These are phyloP conservation scores for Niebla homalea DNA, from an alignment of 495 filamentous ascomycete genomes.

Conservation along the genomic window DNA sequence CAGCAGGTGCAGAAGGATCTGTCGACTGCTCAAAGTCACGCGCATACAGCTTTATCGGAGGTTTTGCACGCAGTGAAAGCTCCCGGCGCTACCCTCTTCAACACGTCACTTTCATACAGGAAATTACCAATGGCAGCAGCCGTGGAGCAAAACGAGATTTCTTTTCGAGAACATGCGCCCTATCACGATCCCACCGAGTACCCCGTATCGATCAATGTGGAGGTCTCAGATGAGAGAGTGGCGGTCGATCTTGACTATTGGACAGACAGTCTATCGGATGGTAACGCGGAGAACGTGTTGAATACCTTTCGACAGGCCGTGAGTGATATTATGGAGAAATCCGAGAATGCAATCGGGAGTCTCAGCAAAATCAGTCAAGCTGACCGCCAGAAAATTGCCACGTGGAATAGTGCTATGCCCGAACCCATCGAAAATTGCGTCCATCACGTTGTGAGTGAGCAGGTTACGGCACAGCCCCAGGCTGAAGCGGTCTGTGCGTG, in stretches of 20 bases:
- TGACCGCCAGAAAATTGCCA: slow-evolving; percentile 26
- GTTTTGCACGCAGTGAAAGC: slow-evolving; percentile 36
- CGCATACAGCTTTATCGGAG: slow-evolving; percentile 38
- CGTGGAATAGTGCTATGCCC: slow-evolving; percentile 33
- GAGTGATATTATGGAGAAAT: slow-evolving; percentile 27
- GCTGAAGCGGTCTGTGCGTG: slow-evolving; percentile 31
- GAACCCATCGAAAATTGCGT: slow-evolving; percentile 26
- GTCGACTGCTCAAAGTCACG: slow-evolving; percentile 33
- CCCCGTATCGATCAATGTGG: slow-evolving; percentile 40
- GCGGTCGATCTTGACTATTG: slow-evolving; percentile 44
- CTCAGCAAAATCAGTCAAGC: slow-evolving; percentile 27
- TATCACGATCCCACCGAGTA: slow-evolving; percentile 47
- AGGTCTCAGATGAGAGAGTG: slow-evolving; percentile 31
- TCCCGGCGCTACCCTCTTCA: slow-evolving; percentile 27
- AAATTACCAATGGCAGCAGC: slow-evolving; percentile 22
- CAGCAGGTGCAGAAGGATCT: slow-evolving; percentile 36
- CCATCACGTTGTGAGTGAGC: slow-evolving; percentile 31
- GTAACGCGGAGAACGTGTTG: slow-evolving; percentile 37
- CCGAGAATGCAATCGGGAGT: slow-evolving; percentile 22
- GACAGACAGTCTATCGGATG: slow-evolving; percentile 35
- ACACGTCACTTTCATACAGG: slow-evolving; percentile 34
- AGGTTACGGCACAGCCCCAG: slow-evolving; percentile 24
- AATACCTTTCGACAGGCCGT: slow-evolving; percentile 35
- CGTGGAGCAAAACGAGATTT: slow-evolving; percentile 19
- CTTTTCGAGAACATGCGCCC: slow-evolving; percentile 26